Evolutionary conservation across 1,284 basidiomycete genomes (phyloP).

Genomic region (Fomitopsis schrenkii): DNA sequence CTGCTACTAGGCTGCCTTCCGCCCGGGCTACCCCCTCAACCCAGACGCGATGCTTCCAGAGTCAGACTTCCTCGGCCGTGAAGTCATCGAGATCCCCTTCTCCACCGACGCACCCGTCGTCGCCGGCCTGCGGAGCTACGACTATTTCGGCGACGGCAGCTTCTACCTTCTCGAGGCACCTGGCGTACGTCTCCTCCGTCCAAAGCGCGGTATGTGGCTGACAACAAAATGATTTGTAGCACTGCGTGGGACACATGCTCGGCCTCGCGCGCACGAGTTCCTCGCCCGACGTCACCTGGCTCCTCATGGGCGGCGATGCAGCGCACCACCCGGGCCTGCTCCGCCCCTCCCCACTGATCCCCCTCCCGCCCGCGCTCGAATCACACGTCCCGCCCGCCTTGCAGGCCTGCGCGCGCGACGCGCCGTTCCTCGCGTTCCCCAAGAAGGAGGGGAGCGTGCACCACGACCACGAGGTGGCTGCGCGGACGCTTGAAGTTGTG

Average conservation of each 20-base stretch:
- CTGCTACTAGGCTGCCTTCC: neutral
- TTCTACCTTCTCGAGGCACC: conserved; percentile 1
- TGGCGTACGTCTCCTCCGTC: neutral
- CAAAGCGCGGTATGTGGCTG: too few species aligned
- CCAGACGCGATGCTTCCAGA: neutral
- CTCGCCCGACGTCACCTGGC: neutral
- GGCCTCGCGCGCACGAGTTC: neutral
- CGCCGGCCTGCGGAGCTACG: neutral
- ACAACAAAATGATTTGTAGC: neutral
- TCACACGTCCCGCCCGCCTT: neutral
- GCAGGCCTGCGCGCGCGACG: neutral
- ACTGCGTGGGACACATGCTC: neutral
- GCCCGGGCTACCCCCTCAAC: neutral
- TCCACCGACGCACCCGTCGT: neutral
- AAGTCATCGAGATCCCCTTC: neutral
- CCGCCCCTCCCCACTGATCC: neutral
- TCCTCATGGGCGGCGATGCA: neutral
- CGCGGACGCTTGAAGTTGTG: neutral
- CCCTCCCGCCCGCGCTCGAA: neutral
- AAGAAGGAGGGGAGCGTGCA: neutral
- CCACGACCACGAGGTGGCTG: neutral
- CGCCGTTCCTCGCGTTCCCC: neutral
- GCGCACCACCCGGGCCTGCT: neutral
- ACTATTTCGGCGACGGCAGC: conserved; percentile 1
- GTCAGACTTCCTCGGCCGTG: neutral